phyloP scores from a whole-genome alignment of 495 filamentous ascomycete species.

The Saxispiralis lemnorum region DNA sequence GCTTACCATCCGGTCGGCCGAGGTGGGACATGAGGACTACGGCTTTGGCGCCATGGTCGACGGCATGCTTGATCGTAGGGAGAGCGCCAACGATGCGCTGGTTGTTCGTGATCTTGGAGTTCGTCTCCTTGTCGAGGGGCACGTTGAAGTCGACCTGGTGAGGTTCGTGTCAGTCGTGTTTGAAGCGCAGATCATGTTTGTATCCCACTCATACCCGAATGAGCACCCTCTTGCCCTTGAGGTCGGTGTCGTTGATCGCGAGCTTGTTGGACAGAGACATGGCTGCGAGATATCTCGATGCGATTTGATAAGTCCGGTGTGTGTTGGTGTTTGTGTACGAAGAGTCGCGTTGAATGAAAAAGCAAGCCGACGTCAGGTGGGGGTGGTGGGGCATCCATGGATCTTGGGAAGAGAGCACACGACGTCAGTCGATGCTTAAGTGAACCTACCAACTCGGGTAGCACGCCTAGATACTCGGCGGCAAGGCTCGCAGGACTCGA shows the following conservation, averaged over 20 bases:
- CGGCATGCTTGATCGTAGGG: slow-evolving; percentile 95
- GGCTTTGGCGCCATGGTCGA: slow-evolving; percentile 83
- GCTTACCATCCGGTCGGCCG: slow-evolving; percentile 80
- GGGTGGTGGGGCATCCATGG: no score
- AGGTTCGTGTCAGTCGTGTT: slow-evolving; percentile 2
- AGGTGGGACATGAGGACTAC: slow-evolving; percentile 98
- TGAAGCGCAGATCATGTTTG: slow-evolving; percentile 1
- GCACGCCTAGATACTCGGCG: no score
- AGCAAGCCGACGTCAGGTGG: no score
- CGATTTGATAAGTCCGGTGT: no score
- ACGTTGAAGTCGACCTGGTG: slow-evolving; percentile 97
- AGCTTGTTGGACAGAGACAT: slow-evolving; percentile 99
- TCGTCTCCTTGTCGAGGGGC: slow-evolving; percentile 53
- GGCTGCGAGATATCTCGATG: neutral
- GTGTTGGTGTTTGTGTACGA: no score
- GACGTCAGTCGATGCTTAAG: no score
- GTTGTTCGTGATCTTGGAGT: slow-evolving; percentile 90
- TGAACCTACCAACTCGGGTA: no score
- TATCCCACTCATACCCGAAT: slow-evolving; percentile 58
- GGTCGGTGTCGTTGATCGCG: slow-evolving; percentile 83
- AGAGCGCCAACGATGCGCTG: slow-evolving; percentile 95
- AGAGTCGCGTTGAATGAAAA: no score
- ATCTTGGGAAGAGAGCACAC: no score
- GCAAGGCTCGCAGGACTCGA: no score
- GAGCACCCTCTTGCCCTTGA: slow-evolving; percentile 93